Conservation (phyloP, 83 land plant species). For the Picea engelmannii region DNA sequence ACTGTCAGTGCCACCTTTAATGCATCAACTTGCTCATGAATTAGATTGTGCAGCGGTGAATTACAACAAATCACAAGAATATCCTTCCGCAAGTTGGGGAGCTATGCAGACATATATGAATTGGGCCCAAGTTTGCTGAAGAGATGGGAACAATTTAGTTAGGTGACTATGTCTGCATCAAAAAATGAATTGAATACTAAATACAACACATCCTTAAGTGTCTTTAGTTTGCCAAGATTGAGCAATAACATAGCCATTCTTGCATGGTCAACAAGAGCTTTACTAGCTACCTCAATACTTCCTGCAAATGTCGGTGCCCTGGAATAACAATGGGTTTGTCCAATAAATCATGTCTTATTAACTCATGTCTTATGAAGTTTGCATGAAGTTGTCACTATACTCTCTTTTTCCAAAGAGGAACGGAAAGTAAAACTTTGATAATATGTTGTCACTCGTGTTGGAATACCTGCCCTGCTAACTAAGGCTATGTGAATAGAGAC, state of each 20-base stretch:
- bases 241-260: conserved; percentile 24
- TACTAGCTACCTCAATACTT: not conserved
- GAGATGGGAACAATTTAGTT: conserved; percentile 75
- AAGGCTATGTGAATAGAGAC: too few species aligned
- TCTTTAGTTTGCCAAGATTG: conserved; percentile 95
- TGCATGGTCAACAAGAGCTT: too few species aligned
- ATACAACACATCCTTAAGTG: conserved; percentile 92
- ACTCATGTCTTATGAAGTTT: not conserved
- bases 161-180: conserved; percentile 97
- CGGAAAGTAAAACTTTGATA: not conserved
- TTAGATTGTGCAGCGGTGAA: conserved; percentile 22
- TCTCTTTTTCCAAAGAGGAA: not conserved
- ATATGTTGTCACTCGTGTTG: not conserved
- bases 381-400: not conserved
- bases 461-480: not conserved
- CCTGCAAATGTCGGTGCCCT: not conserved
- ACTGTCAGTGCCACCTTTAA: conserved; percentile 37
- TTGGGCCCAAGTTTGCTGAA: conserved; percentile 83
- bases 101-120: conserved; percentile 76
- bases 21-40: too few species aligned
- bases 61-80: conserved; percentile 94
- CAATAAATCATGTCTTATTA: not conserved
- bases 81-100: conserved; percentile 87
- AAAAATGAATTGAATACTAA: conserved; percentile 94
- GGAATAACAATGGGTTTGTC: not conserved